Conservation (phyloP, 106 monocot genomes). For the Acorus gramineus region DNA sequence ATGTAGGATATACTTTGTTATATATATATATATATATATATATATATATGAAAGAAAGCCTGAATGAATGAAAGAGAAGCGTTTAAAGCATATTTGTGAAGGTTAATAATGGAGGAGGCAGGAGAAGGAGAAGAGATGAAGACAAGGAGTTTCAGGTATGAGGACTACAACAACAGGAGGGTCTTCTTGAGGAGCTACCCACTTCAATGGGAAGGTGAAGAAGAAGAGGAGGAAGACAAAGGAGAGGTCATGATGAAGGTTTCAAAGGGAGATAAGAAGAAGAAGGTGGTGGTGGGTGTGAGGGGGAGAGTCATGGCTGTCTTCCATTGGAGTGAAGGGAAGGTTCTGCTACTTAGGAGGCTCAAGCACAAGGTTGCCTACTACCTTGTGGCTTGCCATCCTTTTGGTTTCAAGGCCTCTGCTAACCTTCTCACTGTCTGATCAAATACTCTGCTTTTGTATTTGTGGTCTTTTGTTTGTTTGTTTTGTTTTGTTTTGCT, state of each 20-base stretch:
- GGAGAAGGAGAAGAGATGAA: conserved; percentile 1
- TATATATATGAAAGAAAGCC: no score
- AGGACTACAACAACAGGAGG: conserved; percentile 16
- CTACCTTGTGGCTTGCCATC: conserved; percentile 44
- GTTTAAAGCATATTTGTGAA: no score
- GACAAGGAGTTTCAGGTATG: conserved; percentile 14
- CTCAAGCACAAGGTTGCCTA: conserved; percentile 39
- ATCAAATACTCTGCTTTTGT: no score
- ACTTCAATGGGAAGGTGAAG: conserved; percentile 7
- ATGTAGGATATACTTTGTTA: no score
- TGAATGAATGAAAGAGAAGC: no score
- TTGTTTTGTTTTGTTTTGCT: no score
- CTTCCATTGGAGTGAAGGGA: conserved; percentile 46
- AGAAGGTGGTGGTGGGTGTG: not conserved
- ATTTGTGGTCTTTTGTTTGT: no score
- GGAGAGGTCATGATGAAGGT: not conserved
- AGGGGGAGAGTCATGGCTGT: conserved; percentile 27
- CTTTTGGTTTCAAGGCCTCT: conserved; percentile 25
- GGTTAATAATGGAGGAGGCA: not conserved
- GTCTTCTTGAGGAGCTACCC: conserved; percentile 19
- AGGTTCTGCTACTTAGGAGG: conserved; percentile 35
- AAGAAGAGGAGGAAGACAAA: not conserved
- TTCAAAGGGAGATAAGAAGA: not conserved
- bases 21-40: no score
- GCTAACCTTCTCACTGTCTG: no score